Conservation (phyloP, 768 basidiomycete genomes). For the Chlorophyllum brunneum region DNA sequence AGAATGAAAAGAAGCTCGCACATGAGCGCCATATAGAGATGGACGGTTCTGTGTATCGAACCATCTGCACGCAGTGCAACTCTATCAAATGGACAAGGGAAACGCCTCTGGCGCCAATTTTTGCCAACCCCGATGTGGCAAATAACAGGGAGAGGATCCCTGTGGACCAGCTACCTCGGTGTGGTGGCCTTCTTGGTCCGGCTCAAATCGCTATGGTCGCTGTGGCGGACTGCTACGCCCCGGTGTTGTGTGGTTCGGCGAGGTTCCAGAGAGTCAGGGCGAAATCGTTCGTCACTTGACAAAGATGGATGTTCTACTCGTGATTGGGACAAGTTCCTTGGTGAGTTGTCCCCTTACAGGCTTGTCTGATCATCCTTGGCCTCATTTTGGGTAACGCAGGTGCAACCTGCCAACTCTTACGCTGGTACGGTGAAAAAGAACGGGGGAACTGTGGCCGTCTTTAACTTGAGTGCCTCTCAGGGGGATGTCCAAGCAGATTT, state of each 20-base stretch:
- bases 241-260: constrained; percentile 59
- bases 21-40: neutral
- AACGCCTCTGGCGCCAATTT: neutral
- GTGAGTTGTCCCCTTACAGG: neutral
- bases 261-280: constrained; percentile 27
- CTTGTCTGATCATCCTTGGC: neutral
- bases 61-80: neutral
- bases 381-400: constrained; percentile 28
- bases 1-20: neutral
- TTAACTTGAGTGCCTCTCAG: constrained; percentile 32
- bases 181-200: constrained; percentile 20
- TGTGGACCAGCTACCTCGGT: constrained; percentile 36
- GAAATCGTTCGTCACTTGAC: neutral
- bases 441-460: constrained; percentile 38
- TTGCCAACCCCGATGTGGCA: neutral
- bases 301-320: neutral
- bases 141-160: constrained; percentile 22
- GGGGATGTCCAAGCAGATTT: constrained; percentile 43
- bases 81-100: neutral
- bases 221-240: constrained; percentile 43
- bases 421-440: constrained; percentile 27
- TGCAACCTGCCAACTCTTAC: constrained; percentile 39
- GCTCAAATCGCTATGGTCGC: constrained; percentile 28
- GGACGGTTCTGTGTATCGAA: neutral
- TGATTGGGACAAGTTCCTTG: neutral